Evolutionary conservation across 768 basidiomycete species (phyloP), one percentile per base, ranked within the genome.

Genomic region (Calocybe indica): DNA sequence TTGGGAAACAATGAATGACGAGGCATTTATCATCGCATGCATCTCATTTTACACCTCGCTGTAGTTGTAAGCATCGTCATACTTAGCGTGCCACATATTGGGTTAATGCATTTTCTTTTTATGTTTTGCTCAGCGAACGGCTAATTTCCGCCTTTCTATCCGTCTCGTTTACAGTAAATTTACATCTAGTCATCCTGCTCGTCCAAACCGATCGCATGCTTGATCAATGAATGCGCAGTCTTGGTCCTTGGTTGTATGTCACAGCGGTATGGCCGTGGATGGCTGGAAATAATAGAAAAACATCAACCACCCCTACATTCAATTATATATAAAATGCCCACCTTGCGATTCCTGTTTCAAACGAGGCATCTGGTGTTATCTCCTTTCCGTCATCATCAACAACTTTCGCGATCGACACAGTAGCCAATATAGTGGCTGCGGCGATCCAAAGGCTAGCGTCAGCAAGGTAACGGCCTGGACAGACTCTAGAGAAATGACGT

Each of bases 391-490:
- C 50, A 9, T 43, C 36, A 3, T 37, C 57, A 9, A 52, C 44
- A 1, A 45, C 46, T 15, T 56, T 55, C 13, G 40, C 40, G 37
- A 71, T 58, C 30, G 57, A 45, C 49, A 66, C 64, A 6, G 59
- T 51, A 6, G 66, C 58, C 32, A 68, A 56, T 9, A 71, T 49
- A 11, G 55, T 44, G n/a, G 55, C 55, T 9, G 59, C 56, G 2
- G 55, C 56, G 22, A 61, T 58, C 59, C 66, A 69, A 15, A 73
- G 29, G 12, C 70, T 72, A 5, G 64, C 58, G 35, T 75, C 70
- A 0, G 72, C 74, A 34, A 79, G 56, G 37, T 72, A 49, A n/a
- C 64, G 58, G 5, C 74, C 77, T 3, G 72, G 66, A 50, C 73
- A 75, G 22, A 63, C 50, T 6, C 58, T 58, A 34, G 11, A 46